These are phyloP conservation scores for Peniophora sp. DNA, from an alignment of 1,284 basidiomycete species.

Conservation along the genomic window DNA sequence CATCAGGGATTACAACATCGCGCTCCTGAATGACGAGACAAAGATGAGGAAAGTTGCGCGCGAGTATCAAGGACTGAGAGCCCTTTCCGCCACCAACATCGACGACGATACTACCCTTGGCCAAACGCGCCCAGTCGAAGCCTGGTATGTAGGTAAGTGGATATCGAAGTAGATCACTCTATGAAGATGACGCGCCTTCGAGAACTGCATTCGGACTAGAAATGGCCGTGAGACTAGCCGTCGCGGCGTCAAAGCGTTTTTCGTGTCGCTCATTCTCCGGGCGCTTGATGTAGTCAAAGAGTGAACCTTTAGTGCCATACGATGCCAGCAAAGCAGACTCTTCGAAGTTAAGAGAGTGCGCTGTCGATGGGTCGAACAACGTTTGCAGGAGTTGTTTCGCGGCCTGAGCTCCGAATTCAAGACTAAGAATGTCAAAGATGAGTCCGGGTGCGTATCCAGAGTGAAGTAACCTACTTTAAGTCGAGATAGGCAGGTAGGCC, in stretches of 20 bases:
- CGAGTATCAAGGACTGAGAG: constrained; percentile 5
- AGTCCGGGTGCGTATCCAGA: background rate
- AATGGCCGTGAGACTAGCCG: constrained; percentile 15
- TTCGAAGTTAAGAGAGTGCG: constrained; percentile 19
- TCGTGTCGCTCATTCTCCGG: constrained; percentile 20
- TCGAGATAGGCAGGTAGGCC: background rate
- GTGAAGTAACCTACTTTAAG: background rate
- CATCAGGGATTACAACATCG: background rate
- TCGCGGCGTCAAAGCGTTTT: constrained; percentile 24
- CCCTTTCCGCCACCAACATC: constrained; percentile 17
- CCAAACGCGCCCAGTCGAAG: background rate
- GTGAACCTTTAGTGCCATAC: constrained; percentile 13
- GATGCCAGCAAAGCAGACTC: constrained; percentile 22
- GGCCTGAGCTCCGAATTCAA: constrained; percentile 27
- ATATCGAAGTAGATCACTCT: background rate
- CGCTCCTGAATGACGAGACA: background rate
- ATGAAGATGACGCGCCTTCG: background rate
- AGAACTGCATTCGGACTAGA: constrained; percentile 18
- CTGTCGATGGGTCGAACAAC: constrained; percentile 22
- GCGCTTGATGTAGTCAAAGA: constrained; percentile 22
- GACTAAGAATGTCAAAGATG: constrained; percentile 14
- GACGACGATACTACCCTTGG: constrained; percentile 8
- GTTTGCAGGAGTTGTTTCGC: constrained; percentile 25
- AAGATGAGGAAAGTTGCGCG: constrained; percentile 9
- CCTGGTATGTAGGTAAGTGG: background rate